A percentile compares a stretch with the other conserved stretches of the same genome.
These are phyloP conservation scores for Angophora floribunda DNA, from an alignment of 345 rosid species.

Conservation along the genomic window DNA sequence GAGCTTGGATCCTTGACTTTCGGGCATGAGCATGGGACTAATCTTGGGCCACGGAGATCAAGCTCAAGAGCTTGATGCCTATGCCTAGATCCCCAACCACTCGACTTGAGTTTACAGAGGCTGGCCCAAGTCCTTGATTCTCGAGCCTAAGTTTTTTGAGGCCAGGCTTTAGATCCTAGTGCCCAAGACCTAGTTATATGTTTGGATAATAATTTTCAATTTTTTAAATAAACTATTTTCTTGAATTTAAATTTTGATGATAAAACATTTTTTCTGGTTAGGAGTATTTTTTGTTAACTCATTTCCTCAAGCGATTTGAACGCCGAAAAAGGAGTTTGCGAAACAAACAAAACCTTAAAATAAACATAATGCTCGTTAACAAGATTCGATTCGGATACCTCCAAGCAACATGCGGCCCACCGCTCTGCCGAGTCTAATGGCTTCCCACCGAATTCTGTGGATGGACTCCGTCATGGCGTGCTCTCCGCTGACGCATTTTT, in stretches of 20 bases:
- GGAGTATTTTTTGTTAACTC: no score
- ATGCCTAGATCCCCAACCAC: neutral
- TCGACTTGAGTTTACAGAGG: neutral
- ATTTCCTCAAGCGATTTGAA: neutral
- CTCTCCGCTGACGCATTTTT: neutral
- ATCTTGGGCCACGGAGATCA: neutral
- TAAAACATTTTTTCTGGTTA: no score
- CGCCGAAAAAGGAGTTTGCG: neutral
- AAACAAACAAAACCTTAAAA: no score
- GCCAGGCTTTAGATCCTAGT: no score
- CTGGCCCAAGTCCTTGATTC: no score
- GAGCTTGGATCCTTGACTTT: no score
- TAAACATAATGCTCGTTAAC: neutral
- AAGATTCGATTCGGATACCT: neutral
- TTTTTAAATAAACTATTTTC: no score
- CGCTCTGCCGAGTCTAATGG: neutral
- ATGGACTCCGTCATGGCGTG: neutral
- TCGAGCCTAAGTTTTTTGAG: fast-evolving
- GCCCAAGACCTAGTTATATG: no score
- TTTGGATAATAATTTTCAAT: no score
- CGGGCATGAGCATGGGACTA: neutral
- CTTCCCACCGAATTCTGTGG: neutral
- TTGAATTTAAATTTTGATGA: neutral
- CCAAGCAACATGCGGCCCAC: neutral
- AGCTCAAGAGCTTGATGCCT: neutral